Conservation (phyloP, 495 filamentous ascomycete genomes). For the Penicillium macrosclerotiorum region DNA sequence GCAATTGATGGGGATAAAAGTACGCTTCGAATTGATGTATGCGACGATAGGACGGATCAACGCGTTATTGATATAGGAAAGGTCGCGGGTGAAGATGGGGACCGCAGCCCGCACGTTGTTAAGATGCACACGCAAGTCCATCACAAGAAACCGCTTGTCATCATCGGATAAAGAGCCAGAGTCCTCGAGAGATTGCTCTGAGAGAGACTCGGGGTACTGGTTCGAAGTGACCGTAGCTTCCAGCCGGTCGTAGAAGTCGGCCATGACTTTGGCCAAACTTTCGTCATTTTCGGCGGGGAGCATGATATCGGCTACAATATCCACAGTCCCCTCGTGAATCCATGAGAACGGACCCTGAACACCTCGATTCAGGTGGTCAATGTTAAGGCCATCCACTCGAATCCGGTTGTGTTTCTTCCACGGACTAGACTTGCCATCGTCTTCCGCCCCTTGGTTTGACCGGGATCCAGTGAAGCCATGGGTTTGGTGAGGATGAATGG, state of each 20-base stretch:
- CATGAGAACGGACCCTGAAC: slow-evolving; percentile 94
- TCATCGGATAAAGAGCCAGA: slow-evolving; percentile 26
- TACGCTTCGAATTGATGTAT: slow-evolving; percentile 90
- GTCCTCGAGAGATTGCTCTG: slow-evolving; percentile 4
- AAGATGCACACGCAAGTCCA: slow-evolving; percentile 86
- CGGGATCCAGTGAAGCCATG: slow-evolving; percentile 64
- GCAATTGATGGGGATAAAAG: slow-evolving; percentile 93
- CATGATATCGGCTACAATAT: slow-evolving; percentile 94
- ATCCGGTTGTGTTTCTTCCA: slow-evolving; percentile 95
- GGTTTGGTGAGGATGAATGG: slow-evolving; percentile 89
- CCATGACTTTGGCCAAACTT: slow-evolving; percentile 85
- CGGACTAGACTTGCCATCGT: slow-evolving; percentile 47
- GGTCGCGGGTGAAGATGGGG: slow-evolving; percentile 82
- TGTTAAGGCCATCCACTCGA: slow-evolving; percentile 88
- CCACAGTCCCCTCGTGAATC: slow-evolving; percentile 95
- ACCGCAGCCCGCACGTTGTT: slow-evolving; percentile 91
- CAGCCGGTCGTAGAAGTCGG: slow-evolving; percentile 90
- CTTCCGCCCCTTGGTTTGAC: slow-evolving; percentile 50
- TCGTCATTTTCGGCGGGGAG: slow-evolving; percentile 84
- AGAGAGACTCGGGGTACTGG: slow-evolving; percentile 38
- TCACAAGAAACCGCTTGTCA: slow-evolving; percentile 73
- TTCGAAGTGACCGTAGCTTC: slow-evolving; percentile 86
- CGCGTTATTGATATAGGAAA: slow-evolving; percentile 94
- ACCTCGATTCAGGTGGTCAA: slow-evolving; percentile 93
- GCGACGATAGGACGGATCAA: slow-evolving; percentile 96